A percentile compares a stretch with the other conserved stretches of the same genome.
Conservation (phyloP, 148 eudicot species). For the Camellia japonica region DNA sequence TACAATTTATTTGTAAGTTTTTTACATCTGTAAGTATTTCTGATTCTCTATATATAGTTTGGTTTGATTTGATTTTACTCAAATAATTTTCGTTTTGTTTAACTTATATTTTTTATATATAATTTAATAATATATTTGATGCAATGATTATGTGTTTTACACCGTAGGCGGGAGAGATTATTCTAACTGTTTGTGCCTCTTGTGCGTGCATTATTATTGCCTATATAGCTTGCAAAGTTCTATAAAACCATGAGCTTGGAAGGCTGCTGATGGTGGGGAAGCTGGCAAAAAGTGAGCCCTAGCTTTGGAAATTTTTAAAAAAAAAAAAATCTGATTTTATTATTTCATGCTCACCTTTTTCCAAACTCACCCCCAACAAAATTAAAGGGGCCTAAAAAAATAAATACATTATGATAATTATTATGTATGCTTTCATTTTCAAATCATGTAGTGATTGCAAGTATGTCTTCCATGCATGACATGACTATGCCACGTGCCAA, state of each 20-base stretch:
- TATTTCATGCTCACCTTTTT: conserved; percentile 10
- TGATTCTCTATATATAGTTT: too few relatives aligned
- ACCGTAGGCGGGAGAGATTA: too few relatives aligned
- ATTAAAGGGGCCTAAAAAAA: not conserved
- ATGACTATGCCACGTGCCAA: conserved; percentile 2
- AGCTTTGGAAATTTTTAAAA: not conserved
- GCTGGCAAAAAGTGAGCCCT: conserved; percentile 8
- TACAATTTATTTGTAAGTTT: too few relatives aligned
- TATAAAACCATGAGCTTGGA: not conserved
- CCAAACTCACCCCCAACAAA: not conserved
- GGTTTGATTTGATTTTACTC: too few relatives aligned
- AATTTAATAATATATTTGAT: too few relatives aligned
- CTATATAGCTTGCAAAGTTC: not conserved
- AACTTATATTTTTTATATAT: too few relatives aligned
- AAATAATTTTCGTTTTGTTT: too few relatives aligned
- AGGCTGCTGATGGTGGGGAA: not conserved
- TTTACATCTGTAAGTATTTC: too few relatives aligned
- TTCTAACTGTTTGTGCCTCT: not conserved
- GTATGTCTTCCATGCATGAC: not conserved
- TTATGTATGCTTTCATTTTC: not conserved
- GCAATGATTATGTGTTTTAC: too few relatives aligned
- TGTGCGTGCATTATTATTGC: not conserved
- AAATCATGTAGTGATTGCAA: not conserved
- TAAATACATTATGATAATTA: not conserved
- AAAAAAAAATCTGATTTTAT: not conserved